Evolutionary conservation across 2,329 filamentous ascomycete genomes (phyloP), one percentile per base, ranked within the genome.

Genomic region (Coniochaeta prunicola): DNA sequence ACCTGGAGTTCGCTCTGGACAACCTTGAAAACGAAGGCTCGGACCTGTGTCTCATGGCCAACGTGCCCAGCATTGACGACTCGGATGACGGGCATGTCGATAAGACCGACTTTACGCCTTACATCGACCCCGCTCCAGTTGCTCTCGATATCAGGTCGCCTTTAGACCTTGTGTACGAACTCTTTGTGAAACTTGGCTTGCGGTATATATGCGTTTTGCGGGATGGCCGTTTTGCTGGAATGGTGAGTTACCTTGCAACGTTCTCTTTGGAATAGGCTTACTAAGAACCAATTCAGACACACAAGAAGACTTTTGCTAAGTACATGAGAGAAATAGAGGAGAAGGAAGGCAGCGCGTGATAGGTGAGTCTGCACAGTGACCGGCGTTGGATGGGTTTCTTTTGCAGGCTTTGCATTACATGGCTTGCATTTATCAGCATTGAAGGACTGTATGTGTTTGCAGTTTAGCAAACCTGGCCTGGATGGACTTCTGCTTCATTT

Each of bases 271-370:
- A 33, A 33, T 9, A 2, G 13, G 13, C 17, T 19, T 4, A 31
- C 28, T 55, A 8, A 55, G 45, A 21, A 4, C 6, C 50, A 17
- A n/a, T 33, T n/a, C 57, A 90, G 87, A 84, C 88, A 56, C 94
- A 99, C 74, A 97, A 97, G 78, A 99, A 99, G 78, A 88, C 86
- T 4, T 97, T 99, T 76, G 93, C 96, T 60, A 92, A 91, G 72
- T 97, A 96, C 70, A 88, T 96, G 73, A 91, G 92, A 65, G 89
- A 96, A 68, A 76, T 92, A 53, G 90, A 94, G 69, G 80, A 88
- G 61, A 66, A 67, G 58, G 64, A 68, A 3, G n/a, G 21, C 21
- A 17, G 45, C 26, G 2, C 24, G 24, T 50, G 45, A 26, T 50
- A 50, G 45, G 9, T 30, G 45, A 26, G 10, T 4, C 17, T 30